A percentile compares a stretch with the other conserved stretches of the same genome.
Evolutionary conservation across 2,329 filamentous ascomycete species (phyloP).

Genomic region (Ophiosphaerella korrae): DNA sequence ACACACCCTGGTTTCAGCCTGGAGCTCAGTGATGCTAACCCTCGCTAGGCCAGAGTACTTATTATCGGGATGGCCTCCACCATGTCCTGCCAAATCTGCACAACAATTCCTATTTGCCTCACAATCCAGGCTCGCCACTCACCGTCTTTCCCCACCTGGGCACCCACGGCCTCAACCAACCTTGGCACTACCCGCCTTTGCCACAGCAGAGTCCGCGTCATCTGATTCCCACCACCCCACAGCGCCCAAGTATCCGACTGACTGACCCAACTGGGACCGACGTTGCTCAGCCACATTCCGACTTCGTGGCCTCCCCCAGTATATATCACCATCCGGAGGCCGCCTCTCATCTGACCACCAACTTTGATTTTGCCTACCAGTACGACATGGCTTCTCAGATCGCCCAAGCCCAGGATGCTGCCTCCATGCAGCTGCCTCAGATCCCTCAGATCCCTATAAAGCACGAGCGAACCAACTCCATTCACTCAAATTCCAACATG

Average conservation of each 20-base stretch:
- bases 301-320: conserved; percentile 29
- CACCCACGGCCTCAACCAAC: conserved; percentile 21
- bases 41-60: conserved; percentile 36
- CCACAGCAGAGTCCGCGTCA: conserved; percentile 41
- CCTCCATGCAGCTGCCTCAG: conserved; percentile 29
- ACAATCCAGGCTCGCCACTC: conserved; percentile 34
- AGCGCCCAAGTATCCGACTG: conserved; percentile 38
- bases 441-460: conserved; percentile 18
- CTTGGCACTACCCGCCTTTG: conserved; percentile 40
- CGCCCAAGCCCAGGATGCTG: conserved; percentile 25
- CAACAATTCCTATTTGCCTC: conserved; percentile 34
- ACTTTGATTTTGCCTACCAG: conserved; percentile 17
- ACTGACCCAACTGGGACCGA: conserved; percentile 33
- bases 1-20: conserved; percentile 35
- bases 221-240: conserved; percentile 33
- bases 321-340: conserved; percentile 45
- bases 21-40: conserved; percentile 20
- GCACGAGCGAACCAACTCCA: conserved; percentile 40
- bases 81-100: conserved; percentile 25
- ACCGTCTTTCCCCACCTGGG: conserved; percentile 39
- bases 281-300: conserved; percentile 39
- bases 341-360: conserved; percentile 27
- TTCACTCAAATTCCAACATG: conserved; percentile 38
- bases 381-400: conserved; percentile 35
- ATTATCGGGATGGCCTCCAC: conserved; percentile 32